Evolutionary conservation across 257 asterid species (phyloP).

Genomic region (Solanum corneliomulleri): DNA sequence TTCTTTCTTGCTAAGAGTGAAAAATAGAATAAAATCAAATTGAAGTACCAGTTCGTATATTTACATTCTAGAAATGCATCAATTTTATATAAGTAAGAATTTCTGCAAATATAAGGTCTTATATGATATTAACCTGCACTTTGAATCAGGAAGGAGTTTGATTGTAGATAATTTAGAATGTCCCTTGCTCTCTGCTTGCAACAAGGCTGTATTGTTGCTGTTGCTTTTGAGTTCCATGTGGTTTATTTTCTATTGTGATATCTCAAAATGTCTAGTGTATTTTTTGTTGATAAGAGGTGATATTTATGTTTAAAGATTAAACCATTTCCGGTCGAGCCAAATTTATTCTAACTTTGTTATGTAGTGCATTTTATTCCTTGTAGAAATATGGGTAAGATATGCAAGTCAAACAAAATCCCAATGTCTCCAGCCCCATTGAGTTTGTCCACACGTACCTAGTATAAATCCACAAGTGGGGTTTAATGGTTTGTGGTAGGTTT

Average conservation of each 20-base stretch:
- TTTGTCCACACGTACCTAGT: background rate
- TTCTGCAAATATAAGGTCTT: background rate
- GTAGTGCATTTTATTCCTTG: background rate
- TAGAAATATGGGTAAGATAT: background rate
- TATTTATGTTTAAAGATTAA: background rate
- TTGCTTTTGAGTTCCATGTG: background rate
- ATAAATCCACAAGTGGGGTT: background rate
- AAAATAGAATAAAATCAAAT: background rate
- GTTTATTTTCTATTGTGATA: background rate
- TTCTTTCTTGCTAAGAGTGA: background rate
- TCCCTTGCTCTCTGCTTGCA: background rate
- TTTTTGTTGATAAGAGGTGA: background rate
- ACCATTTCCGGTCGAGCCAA: background rate
- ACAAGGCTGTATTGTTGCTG: background rate
- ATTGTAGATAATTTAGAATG: background rate
- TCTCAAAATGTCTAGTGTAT: background rate
- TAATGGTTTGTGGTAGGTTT: background rate
- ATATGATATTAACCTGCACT: background rate
- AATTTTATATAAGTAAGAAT: background rate
- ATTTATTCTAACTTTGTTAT: background rate
- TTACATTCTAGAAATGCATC: background rate
- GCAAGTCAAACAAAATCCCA: background rate
- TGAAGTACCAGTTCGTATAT: background rate
- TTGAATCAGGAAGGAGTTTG: background rate
- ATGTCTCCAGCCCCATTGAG: background rate